Base-by-base conservation (phyloP, 2,329 filamentous ascomycete genomes). In the Ophiostoma novo-ulmi region DNA sequence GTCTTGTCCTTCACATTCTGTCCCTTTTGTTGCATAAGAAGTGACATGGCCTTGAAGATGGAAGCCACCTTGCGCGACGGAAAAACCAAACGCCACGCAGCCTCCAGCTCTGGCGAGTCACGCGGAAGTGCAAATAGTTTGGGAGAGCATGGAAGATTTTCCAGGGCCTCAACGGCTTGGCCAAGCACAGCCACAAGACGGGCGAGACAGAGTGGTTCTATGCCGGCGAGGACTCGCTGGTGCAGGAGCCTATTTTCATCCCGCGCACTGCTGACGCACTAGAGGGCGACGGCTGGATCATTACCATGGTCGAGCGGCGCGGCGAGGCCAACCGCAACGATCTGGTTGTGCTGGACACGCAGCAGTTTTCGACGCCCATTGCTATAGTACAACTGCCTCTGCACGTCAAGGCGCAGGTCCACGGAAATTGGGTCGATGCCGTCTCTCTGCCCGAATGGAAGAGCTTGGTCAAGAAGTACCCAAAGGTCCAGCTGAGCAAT, bases 221-320 rank as follows among this genome's bases (percentile, higher is more conserved):
- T 38, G 77, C 79, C 0, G 79, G 79, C 0, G 70, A 31, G 0
- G 77, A 71, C 41, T 78, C 77, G 41, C 77, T 80, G 4, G 79
- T 82, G 38, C 81, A 83, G 73, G 82, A 83, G 70, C 81, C 81
- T 0, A 77, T 81, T 0, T 83, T 83, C 44, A 78, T 83, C 8
- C 81, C 81, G 0, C 75, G 78, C 14, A 71, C 74, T 0, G 75
- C 76, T 1, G 76, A 77, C 35, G 78, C 75, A 0, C 72, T 70
- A 2, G 81, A 83, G 71, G 81, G 80, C 0, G 80, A 83, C 63
- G 81, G 81, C 0, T 83, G 80, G 73, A 77, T 75, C 74, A 77
- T 83, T n/a, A 79, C 78, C n/a, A 71, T 78, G 71, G 74, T 78
- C 22, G 75, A 79, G 55, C 73, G 75, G 69, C 74, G 73, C 69